Evolutionary conservation across 345 rosid genomes (phyloP).

Genomic region (Pelargonium nanum): DNA sequence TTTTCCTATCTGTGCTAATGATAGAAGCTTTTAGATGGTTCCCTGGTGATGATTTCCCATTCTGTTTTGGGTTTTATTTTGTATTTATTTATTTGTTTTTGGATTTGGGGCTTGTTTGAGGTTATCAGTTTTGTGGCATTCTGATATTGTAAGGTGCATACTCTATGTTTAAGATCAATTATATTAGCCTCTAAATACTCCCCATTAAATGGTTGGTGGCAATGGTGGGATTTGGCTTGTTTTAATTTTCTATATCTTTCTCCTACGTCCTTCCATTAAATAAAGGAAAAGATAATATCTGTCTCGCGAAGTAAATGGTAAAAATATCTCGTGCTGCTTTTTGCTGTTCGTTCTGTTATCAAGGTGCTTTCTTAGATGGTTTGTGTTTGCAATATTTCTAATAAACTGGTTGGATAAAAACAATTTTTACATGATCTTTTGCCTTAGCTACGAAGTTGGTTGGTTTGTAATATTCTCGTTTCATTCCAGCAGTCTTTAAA

Average conservation of each 20-base stretch:
- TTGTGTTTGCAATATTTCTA: not conserved
- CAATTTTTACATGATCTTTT: not conserved
- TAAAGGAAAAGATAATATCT: not conserved
- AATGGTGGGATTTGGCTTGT: not conserved
- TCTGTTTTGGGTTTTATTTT: not conserved
- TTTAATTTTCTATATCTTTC: not conserved
- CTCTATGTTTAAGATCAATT: not conserved
- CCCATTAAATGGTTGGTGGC: not conserved
- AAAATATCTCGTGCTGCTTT: not conserved
- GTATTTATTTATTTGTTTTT: too few species aligned
- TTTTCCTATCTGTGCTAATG: not conserved
- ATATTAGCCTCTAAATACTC: too few species aligned
- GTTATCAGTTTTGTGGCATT: not conserved
- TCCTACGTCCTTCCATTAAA: not conserved
- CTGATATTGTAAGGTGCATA: not conserved
- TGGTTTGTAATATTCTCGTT: not conserved
- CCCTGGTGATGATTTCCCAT: not conserved
- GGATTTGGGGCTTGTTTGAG: not conserved
- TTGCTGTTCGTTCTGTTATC: not conserved
- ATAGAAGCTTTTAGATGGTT: not conserved
- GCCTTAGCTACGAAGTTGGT: not conserved
- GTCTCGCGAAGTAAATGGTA: not conserved
- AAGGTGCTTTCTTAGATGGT: not conserved
- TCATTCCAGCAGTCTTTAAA: not conserved
- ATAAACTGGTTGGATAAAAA: not conserved